Evolutionary conservation across 176 grass and related monocot genomes (phyloP).

Genomic region (Oryza meyeriana): DNA sequence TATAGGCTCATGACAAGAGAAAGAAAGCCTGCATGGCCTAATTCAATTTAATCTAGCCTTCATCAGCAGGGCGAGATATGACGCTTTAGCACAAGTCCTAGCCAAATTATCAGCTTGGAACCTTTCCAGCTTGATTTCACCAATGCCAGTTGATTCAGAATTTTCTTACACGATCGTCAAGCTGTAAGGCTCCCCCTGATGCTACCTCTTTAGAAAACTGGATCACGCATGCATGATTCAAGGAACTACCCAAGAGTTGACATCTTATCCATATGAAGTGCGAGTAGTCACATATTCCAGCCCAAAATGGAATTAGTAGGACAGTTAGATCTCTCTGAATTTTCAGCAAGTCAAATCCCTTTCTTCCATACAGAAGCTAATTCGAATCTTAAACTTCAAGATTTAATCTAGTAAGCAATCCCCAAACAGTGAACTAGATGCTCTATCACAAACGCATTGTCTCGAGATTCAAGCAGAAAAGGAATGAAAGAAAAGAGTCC

Average conservation of each 20-base stretch:
- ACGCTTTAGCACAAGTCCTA: neutral
- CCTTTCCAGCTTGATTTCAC: neutral
- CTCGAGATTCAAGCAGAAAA: neutral
- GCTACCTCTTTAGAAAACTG: neutral
- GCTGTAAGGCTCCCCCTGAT: neutral
- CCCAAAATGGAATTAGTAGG: neutral
- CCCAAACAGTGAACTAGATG: slow-evolving; percentile 7
- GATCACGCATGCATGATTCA: neutral
- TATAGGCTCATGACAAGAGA: neutral
- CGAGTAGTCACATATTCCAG: neutral
- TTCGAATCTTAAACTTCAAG: neutral
- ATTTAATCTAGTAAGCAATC: slow-evolving; percentile 30
- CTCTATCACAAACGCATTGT: neutral
- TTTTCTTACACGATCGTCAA: neutral
- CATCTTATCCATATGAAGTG: neutral
- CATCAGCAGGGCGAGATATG: neutral
- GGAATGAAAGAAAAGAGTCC: neutral
- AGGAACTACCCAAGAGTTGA: neutral
- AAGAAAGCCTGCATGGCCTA: neutral
- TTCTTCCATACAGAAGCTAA: neutral
- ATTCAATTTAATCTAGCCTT: neutral
- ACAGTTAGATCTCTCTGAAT: neutral
- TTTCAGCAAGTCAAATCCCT: neutral
- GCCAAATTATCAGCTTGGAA: neutral
- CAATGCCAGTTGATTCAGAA: neutral